Evolutionary conservation across 164 flowering plant genomes (phyloP), one percentile per base, ranked within the genome.

Genomic region (Magnolia kwangsiensis): DNA sequence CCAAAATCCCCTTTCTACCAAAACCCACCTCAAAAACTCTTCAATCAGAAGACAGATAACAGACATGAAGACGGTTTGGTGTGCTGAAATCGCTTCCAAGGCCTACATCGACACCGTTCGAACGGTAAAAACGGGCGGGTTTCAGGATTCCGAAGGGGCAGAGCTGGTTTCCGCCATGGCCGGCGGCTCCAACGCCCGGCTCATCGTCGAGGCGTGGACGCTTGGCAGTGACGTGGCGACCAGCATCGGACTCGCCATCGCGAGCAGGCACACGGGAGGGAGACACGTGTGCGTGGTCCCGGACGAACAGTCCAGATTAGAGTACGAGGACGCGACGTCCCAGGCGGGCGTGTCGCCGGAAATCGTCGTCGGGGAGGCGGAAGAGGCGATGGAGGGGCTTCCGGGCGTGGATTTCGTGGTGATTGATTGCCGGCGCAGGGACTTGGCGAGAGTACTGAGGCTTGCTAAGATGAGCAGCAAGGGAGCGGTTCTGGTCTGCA

Each of bases 221-320:
- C 78, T 24, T 0, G 93, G 98, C 0, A 90, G 87, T 4, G 77
- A 73, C 0, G 81, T 83, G 0, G 79, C 88, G 1, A 85, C 91
- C 0, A 95, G 97, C 81, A 23, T 92, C 7, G 98, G 96, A 0
- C 84, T 95, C 0, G 85, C 88, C 0, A 75, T 89, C 2, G 98
- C 98, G 0, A 80, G 87, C 69, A 80, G 81, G 1, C 96, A 93
- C 80, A 84, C 92, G 2, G 67, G 80, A 1, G 96, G 91, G 0
- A 78, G 93, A n/a, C 98, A 95, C 74, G 88, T 92, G 19, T 91
- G 98, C 71, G 70, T 95, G 1, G 97, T 91, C 11, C 90, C 91
- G 3, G 91, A 93, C 58, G 89, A 92, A 63, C 70, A 69, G 7
- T 84, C 97, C 8, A 79, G 86, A 45, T 18, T 74, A 11, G 94